Evolutionary conservation across 805 yeast genomes (phyloP).

Genomic region (Torulaspora microellipsoides): DNA sequence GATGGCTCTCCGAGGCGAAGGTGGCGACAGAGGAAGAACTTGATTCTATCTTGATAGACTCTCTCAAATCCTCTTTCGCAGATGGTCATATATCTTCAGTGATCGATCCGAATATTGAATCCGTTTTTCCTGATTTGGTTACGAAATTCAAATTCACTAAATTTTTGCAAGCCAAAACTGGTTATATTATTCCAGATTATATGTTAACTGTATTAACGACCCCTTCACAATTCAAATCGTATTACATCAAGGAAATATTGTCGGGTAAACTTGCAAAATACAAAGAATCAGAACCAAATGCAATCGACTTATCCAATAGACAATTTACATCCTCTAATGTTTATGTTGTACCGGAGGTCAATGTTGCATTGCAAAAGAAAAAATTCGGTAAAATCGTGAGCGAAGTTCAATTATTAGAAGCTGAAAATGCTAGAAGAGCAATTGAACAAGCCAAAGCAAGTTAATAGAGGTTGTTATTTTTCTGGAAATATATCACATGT

Average conservation of each 20-base stretch:
- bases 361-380: conserved; percentile 42
- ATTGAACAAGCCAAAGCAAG: conserved; percentile 20
- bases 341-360: conserved; percentile 48
- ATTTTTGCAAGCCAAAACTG: conserved; percentile 35
- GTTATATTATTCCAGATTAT: conserved; percentile 38
- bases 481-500: too few species aligned
- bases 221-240: conserved; percentile 29
- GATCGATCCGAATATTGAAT: conserved; percentile 9
- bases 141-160: conserved; percentile 36
- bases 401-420: conserved; percentile 40
- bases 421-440: conserved; percentile 22
- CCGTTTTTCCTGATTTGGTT: conserved; percentile 28
- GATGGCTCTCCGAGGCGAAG: conserved; percentile 34
- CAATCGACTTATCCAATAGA: conserved; percentile 53
- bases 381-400: conserved; percentile 44
- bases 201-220: conserved; percentile 32
- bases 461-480: background rate
- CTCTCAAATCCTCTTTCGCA: conserved; percentile 5
- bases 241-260: conserved; percentile 27
- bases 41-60: conserved; percentile 21
- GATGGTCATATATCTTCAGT: background rate
- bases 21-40: conserved; percentile 26
- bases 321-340: conserved; percentile 58
- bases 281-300: conserved; percentile 71
- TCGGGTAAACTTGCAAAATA: conserved; percentile 36